Percentiles rank a stretch among this genome's conserved stretches.
phyloP scores from a whole-genome alignment of 495 filamentous ascomycete species.

The Hypoxylon perforatum region DNA sequence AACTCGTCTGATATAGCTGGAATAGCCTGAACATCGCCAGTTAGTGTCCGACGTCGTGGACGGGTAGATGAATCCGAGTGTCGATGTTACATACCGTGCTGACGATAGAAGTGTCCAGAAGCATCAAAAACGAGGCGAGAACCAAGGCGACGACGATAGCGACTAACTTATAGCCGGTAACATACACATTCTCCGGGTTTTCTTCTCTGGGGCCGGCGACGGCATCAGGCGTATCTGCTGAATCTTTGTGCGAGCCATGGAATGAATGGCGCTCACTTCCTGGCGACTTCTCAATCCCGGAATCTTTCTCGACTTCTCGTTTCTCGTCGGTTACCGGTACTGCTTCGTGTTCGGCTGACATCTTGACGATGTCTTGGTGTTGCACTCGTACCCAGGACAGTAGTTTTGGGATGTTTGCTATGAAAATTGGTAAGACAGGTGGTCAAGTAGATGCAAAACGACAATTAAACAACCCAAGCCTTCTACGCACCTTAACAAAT shows the following conservation, averaged over 20 bases:
- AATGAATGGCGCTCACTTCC: conserved; percentile 8
- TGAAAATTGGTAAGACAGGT: background rate
- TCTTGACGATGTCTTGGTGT: background rate
- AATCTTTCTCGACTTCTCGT: background rate
- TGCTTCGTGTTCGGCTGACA: background rate
- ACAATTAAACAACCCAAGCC: background rate
- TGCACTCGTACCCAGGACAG: background rate
- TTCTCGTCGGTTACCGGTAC: background rate
- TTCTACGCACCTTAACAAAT: too few species aligned
- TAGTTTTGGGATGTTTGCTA: background rate
- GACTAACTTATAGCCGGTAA: conserved; percentile 21
- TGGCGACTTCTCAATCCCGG: conserved; percentile 1
- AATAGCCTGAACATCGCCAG: conserved; percentile 36
- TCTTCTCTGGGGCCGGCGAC: background rate
- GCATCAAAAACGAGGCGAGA: conserved; percentile 57
- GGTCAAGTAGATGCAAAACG: background rate
- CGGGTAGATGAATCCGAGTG: too few species aligned
- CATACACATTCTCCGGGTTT: conserved; percentile 9
- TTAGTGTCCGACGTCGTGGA: background rate
- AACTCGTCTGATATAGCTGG: conserved; percentile 54
- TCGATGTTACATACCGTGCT: conserved; percentile 42
- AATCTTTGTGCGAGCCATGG: background rate
- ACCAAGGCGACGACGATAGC: conserved; percentile 38
- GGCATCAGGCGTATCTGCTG: background rate
- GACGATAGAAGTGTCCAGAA: conserved; percentile 62